Evolutionary conservation across 345 rosid genomes (phyloP).

Genomic region (Syzygium aromaticum): DNA sequence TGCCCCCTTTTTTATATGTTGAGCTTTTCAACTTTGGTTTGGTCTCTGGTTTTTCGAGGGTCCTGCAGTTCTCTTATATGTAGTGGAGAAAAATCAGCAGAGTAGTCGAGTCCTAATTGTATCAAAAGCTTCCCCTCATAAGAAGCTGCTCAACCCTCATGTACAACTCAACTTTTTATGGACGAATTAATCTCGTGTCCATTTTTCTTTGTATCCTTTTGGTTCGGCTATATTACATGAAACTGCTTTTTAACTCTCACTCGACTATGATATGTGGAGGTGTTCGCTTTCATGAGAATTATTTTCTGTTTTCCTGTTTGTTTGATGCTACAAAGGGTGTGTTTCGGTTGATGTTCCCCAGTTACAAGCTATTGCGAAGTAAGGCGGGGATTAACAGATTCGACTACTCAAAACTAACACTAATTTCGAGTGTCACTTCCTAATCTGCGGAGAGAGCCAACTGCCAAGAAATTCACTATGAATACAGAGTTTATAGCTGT

Average conservation of each 20-base stretch:
- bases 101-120: background rate
- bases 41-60: background rate
- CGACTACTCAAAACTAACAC: no score
- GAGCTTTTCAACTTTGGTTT: background rate
- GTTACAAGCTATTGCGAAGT: background rate
- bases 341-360: background rate
- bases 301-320: background rate
- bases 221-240: background rate
- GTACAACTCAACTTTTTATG: background rate
- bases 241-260: background rate
- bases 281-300: background rate
- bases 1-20: background rate
- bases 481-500: no score
- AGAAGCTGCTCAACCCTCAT: background rate
- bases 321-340: background rate
- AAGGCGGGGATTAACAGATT: background rate
- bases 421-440: no score
- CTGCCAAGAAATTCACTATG: no score
- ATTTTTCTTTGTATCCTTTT: background rate
- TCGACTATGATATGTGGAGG: background rate
- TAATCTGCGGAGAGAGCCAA: no score
- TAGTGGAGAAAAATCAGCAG: background rate
- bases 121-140: background rate
- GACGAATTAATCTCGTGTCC: background rate
- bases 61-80: background rate